Percentiles rank a stretch among this genome's conserved stretches.
These are phyloP conservation scores for Pulveroboletus sp. DNA, from an alignment of 768 basidiomycete species.

Conservation along the genomic window DNA sequence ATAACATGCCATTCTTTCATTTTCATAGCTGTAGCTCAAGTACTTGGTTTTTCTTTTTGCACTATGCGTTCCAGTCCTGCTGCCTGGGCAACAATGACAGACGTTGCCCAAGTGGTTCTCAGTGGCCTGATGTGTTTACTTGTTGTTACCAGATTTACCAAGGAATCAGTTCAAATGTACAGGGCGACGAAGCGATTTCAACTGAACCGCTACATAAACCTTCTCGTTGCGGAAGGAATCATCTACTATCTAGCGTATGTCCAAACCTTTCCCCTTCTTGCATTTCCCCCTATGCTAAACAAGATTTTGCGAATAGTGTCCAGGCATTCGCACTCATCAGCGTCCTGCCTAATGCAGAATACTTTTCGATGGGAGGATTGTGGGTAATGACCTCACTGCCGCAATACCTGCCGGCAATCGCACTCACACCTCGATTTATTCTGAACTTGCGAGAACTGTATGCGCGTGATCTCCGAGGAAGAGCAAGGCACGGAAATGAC, in stretches of 20 bases:
- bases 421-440: neutral
- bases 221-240: neutral
- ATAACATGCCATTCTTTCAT: neutral
- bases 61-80: neutral
- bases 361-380: neutral
- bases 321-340: neutral
- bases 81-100: no score
- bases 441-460: no score
- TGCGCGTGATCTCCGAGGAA: no score
- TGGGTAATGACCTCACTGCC: neutral
- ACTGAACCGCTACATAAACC: neutral
- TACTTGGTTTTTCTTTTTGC: neutral
- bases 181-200: neutral
- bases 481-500: no score
- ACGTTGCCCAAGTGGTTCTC: neutral
- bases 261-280: neutral
- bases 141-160: neutral
- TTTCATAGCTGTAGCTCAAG: neutral
- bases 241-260: conserved; percentile 2
- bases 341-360: neutral
- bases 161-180: neutral
- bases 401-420: neutral
- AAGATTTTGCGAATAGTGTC: neutral
- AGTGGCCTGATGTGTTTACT: neutral
- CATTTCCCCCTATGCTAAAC: neutral